Conservation (phyloP, 306 rosid genomes). For the Albizia julibrissin region DNA sequence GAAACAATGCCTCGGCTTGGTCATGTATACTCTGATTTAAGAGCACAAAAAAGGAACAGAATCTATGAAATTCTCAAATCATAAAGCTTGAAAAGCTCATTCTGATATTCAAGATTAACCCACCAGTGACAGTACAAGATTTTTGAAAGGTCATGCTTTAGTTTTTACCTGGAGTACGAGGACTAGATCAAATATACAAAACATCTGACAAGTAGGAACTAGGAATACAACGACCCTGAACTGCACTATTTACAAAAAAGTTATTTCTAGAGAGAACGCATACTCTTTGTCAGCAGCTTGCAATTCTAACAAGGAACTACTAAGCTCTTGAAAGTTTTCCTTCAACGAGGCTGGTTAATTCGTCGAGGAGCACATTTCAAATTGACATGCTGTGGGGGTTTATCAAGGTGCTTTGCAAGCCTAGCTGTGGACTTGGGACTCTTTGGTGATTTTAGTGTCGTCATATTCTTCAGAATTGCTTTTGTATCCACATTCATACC, state of each 20-base stretch:
- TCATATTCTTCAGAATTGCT: conserved; percentile 40
- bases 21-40: neutral
- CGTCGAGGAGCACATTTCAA: conserved; percentile 40
- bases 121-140: conserved; percentile 10
- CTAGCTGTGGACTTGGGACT: conserved; percentile 35
- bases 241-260: conserved; percentile 31
- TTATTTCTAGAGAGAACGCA: conserved; percentile 22
- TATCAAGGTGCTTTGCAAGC: conserved; percentile 43
- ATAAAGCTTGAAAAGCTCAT: neutral
- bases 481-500: conserved; percentile 38
- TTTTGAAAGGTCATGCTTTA: neutral
- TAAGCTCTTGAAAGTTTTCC: neutral
- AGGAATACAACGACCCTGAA: conserved; percentile 12
- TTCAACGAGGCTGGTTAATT: conserved; percentile 66
- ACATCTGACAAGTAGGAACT: conserved; percentile 2
- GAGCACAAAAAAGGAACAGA: neutral
- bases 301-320: conserved; percentile 21
- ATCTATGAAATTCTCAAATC: neutral
- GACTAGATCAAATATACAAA: conserved; percentile 23
- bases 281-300: conserved; percentile 13
- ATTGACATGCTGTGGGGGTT: conserved; percentile 50
- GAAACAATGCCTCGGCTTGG: neutral
- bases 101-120: neutral
- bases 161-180: conserved; percentile 18
- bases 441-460: conserved; percentile 38